These are phyloP conservation scores for Clarireedia monteithiana DNA, from an alignment of 2,329 filamentous ascomycete species.

Conservation along the genomic window DNA sequence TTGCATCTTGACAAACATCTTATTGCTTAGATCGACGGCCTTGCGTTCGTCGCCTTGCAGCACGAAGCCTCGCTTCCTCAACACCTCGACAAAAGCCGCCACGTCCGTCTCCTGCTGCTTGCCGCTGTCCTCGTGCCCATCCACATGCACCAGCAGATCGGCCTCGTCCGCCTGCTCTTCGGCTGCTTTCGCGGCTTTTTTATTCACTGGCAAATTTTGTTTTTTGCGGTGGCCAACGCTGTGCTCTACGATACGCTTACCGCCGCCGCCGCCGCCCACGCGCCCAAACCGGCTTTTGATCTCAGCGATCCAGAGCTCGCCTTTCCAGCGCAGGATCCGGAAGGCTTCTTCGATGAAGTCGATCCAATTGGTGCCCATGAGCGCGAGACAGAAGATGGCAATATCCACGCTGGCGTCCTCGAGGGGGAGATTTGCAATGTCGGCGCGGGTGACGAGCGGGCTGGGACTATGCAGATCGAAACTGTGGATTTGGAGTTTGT, in stretches of 20 bases:
- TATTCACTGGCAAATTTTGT: constrained; percentile 35
- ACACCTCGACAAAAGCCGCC: constrained; percentile 74
- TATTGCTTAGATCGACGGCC: constrained; percentile 72
- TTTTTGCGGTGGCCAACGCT: constrained; percentile 62
- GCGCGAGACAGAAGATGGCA: constrained; percentile 87
- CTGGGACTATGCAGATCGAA: constrained; percentile 80
- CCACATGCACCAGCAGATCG: constrained; percentile 62
- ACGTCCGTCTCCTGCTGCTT: constrained; percentile 76
- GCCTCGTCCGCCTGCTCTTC: constrained; percentile 41
- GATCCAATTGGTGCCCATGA: constrained; percentile 99
- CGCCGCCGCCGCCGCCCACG: constrained; percentile 34
- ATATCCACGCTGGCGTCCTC: constrained; percentile 71
- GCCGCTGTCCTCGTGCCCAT: constrained; percentile 53
- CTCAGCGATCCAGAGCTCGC: constrained; percentile 94
- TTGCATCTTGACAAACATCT: constrained; percentile 97
- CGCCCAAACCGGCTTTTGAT: constrained; percentile 88
- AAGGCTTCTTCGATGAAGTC: constrained; percentile 95
- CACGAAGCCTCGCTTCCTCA: constrained; percentile 76
- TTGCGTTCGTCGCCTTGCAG: constrained; percentile 57
- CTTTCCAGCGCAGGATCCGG: constrained; percentile 83
- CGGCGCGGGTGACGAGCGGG: constrained; percentile 73
- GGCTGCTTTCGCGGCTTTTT: constrained; percentile 35
- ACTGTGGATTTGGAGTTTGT: constrained; percentile 69
- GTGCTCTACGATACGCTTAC: constrained; percentile 50
- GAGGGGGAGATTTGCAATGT: constrained; percentile 79